Evolutionary conservation across 257 asterid species (phyloP).

Genomic region (Salvia miltiorrhiza): DNA sequence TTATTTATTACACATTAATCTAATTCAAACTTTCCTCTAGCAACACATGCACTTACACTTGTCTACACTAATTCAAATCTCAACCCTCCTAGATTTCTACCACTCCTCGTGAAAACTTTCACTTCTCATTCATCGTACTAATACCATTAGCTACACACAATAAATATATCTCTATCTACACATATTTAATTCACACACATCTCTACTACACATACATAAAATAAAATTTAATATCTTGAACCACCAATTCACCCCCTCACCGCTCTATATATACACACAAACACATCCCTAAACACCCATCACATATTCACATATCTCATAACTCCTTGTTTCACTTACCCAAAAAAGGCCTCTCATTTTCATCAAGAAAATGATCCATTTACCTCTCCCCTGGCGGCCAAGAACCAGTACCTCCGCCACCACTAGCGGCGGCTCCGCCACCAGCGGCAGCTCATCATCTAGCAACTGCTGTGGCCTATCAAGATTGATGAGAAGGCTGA

Average conservation of each 20-base stretch:
- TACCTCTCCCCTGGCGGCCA: slow-evolving; percentile 42
- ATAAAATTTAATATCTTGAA: neutral
- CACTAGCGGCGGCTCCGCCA: neutral
- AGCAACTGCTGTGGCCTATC: slow-evolving; percentile 48
- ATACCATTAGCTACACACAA: neutral
- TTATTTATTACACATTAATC: neutral
- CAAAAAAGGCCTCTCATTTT: neutral
- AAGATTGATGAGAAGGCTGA: slow-evolving; percentile 50
- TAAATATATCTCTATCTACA: neutral
- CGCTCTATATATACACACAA: slow-evolving; percentile 17
- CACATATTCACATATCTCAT: neutral
- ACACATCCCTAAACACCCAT: neutral
- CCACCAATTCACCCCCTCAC: neutral
- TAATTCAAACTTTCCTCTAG: slow-evolving; percentile 12
- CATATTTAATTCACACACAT: neutral
- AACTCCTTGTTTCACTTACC: neutral
- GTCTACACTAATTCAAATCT: slow-evolving; percentile 10
- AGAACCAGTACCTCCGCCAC: slow-evolving; percentile 30
- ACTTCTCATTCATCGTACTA: slow-evolving; percentile 20
- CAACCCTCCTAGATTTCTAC: slow-evolving; percentile 11
- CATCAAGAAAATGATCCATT: slow-evolving; percentile 22
- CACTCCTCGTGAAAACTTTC: slow-evolving; percentile 1
- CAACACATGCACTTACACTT: slow-evolving; percentile 20
- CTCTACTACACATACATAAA: neutral
- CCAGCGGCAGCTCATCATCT: slow-evolving; percentile 9